Evolutionary conservation across 179 eudicot species (phyloP).

Genomic region (Silene noctiflora): DNA sequence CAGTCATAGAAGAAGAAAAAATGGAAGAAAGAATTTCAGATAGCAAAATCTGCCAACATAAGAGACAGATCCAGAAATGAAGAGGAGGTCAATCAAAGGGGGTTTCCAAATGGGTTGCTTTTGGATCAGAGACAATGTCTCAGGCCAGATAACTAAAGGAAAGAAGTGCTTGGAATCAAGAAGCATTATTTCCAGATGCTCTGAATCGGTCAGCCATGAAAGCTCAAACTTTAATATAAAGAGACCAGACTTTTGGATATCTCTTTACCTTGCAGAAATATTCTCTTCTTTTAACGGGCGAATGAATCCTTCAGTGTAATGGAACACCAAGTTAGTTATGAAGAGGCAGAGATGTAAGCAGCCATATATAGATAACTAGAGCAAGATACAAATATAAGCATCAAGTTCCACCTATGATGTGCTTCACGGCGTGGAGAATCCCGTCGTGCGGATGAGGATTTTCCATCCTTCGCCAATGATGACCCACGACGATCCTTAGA

Average conservation of each 20-base stretch:
- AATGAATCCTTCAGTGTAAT: conserved; percentile 94
- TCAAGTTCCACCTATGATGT: conserved; percentile 77
- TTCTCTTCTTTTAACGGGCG: conserved; percentile 95
- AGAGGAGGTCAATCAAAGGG: conserved; percentile 6
- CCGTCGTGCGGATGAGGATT: conserved; percentile 42
- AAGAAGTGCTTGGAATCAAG: conserved; percentile 12
- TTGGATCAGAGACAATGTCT: background rate
- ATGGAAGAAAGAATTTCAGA: conserved; percentile 12
- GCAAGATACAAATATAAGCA: conserved; percentile 54
- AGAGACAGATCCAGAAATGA: background rate
- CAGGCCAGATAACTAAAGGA: conserved; percentile 10
- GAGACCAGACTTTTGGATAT: conserved; percentile 42
- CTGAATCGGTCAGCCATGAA: conserved; percentile 13
- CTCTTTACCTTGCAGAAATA: conserved; percentile 96
- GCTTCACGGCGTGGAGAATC: conserved; percentile 88
- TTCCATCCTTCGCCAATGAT: conserved; percentile 56
- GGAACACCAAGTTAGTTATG: conserved; percentile 82
- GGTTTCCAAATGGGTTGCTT: background rate
- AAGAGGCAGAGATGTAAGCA: conserved; percentile 47
- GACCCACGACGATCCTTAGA: conserved; percentile 73
- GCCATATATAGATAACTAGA: conserved; percentile 57
- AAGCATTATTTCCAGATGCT: conserved; percentile 15
- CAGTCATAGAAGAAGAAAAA: background rate
- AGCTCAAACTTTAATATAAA: conserved; percentile 29
- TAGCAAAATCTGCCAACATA: conserved; percentile 8